Base-by-base conservation (phyloP, 345 rosid species). In the Linum usitatissimum region DNA sequence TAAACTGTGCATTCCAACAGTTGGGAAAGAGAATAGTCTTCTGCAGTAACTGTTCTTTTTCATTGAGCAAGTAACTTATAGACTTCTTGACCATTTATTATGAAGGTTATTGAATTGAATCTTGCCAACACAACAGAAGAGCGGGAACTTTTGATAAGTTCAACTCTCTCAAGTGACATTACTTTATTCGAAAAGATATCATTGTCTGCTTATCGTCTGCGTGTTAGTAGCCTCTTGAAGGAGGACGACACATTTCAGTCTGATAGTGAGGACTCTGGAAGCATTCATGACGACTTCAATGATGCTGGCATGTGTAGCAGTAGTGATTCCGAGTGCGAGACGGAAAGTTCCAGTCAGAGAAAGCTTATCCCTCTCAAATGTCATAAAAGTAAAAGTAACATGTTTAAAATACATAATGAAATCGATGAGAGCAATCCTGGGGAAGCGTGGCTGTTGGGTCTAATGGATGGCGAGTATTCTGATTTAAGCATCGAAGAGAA, bases 371-470 rank as follows among this genome's bases (percentile, higher is more conserved):
- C 36, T 60, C 62, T 51, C 40, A 76, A 63, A 57, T 60, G 45
- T 42, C 62, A 6, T 66, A 80, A 68, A 81, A 76, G 69, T 68
- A 80, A 75, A 79, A 75, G 69, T 56, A 77, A 75, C 45, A 69
- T 60, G 71, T 30, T 80, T 60, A 72, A 73, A 17, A 68, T 80
- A 17, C 58, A 78, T 66, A 74, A 71, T 68, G 99, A 93, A 80
- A 90, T 93, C 77, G 99, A 93, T 83, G 99, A 93, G 82, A 87
- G 96, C 79, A 83, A 77, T 68, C 85, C 83, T 5, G 99, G 97
- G 76, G 97, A 87, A 66, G 83, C 84, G 57, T 93, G 99, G 97
- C 68, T 93, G 72, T 75, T 87, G 66, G 99, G 97, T 68, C 84
- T 90, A 45, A 77, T 82, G 88, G 99, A 93, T 74, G 94, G 96